phyloP scores from a whole-genome alignment of 164 flowering plant genomes.

The Kalanchoe fedtschenkoi region DNA sequence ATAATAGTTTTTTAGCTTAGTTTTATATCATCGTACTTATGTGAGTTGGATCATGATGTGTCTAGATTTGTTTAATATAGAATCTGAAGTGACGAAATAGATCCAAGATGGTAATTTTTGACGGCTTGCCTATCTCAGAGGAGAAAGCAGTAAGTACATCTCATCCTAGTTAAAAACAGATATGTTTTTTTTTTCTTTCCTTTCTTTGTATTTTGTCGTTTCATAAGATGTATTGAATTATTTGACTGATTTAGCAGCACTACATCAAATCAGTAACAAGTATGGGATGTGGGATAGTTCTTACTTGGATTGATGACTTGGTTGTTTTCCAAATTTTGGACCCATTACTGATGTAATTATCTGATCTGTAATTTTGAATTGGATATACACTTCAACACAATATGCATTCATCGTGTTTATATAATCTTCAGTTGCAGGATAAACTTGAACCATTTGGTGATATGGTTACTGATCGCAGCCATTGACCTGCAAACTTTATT shows the following conservation, averaged over 20 bases:
- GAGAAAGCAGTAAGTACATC: constrained; percentile 39
- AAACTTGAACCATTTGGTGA: too few species aligned
- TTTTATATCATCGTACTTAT: background rate
- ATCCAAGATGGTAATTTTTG: constrained; percentile 43
- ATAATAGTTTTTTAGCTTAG: background rate
- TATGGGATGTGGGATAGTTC: background rate
- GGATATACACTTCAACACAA: background rate
- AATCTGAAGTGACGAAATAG: background rate
- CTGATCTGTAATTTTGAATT: background rate
- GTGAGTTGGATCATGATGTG: background rate
- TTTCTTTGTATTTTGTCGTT: background rate
- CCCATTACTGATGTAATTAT: background rate
- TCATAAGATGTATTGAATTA: background rate
- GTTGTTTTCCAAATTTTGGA: too few species aligned
- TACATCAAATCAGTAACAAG: background rate
- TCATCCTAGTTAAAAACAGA: background rate
- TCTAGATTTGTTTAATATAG: background rate
- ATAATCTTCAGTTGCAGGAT: too few species aligned
- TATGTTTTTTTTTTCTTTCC: background rate
- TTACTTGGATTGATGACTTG: background rate
- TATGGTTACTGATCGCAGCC: too few species aligned
- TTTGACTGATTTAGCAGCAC: background rate
- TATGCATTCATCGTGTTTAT: background rate
- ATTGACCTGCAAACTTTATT: background rate
- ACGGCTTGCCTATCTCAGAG: constrained; percentile 45